These are phyloP conservation scores for Geranomyces michiganensis DNA, from an alignment of 192 early-diverging fungal species.

Conservation along the genomic window DNA sequence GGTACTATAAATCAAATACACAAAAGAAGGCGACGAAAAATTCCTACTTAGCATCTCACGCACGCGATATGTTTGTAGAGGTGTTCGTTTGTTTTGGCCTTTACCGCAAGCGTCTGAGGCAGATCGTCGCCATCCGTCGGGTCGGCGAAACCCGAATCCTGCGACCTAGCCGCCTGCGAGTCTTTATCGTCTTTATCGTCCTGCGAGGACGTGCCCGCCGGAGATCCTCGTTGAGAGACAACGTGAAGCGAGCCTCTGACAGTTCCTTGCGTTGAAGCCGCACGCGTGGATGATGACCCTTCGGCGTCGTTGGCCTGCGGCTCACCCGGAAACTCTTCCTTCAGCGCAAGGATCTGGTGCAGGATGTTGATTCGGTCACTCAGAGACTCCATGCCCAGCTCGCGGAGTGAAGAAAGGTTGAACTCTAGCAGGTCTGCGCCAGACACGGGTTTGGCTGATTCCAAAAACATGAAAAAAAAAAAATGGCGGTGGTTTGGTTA, in stretches of 20 bases:
- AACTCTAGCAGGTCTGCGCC: constrained; percentile 67
- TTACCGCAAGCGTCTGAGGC: too few species aligned
- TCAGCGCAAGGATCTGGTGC: constrained; percentile 62
- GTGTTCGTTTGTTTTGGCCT: too few species aligned
- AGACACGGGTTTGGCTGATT: constrained; percentile 70
- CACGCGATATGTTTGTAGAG: too few species aligned
- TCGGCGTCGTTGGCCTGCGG: not conserved
- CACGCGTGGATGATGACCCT: not conserved
- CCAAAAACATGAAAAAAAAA: constrained; percentile 2
- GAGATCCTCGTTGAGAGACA: not conserved
- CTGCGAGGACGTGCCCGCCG: not conserved
- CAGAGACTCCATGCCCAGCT: constrained; percentile 66
- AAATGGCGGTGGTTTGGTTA: not conserved
- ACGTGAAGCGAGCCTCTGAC: constrained; percentile 5
- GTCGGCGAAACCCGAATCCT: constrained; percentile 34
- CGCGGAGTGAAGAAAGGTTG: constrained; percentile 64
- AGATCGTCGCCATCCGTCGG: constrained; percentile 21
- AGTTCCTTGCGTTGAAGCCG: not conserved
- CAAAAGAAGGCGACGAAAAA: too few species aligned
- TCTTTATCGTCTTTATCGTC: not conserved
- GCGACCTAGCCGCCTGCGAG: constrained; percentile 11
- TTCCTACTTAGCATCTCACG: too few species aligned
- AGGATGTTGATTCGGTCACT: constrained; percentile 70
- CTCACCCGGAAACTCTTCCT: constrained; percentile 35
- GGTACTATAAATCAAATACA: not conserved